Base-by-base conservation (phyloP, 2,329 filamentous ascomycete species). In the Macrophomina tecta region DNA sequence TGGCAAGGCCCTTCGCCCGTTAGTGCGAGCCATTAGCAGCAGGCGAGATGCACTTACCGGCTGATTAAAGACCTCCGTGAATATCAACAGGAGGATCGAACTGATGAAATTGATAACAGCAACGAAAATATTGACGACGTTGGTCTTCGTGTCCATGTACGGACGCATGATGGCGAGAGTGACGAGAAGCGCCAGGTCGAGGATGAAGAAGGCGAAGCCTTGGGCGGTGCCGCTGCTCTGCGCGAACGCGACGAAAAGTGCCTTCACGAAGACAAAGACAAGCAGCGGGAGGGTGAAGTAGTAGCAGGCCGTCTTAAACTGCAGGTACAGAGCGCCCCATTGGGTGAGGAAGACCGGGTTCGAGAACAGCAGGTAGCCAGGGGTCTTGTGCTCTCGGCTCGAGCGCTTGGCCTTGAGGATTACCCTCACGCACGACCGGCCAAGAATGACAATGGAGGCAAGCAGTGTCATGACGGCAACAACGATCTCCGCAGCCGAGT, bases 91-190 rank as follows among this genome's bases (percentile, higher is more conserved):
- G 83, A 96, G 95, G 77, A 97, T 89, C 66, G 90, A 87, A 80
- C 95, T 97, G 74, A 97, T 78, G 79, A 97, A 96, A 84, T 97
- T 97, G 80, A 97, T 85, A 52, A 88, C 90, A 69, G 89, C 91
- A 73, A 97, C 97, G 69, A 93, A 87, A 74, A 97, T 97, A 82
- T 97, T 97, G 86, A 97, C 97, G 58, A 90, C 89, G 80, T 97
- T 97, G 69, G 93, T 97, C 82, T 93, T 94, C 87, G 97, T 97
- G 84, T 97, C 94, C 94, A 97, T 97, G 91, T 93, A 97, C 18
- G 94, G 94, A 68, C 92, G 90, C 71, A 97, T 82, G 63, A 97
- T 89, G 68, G 89, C 90, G 65, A 93, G 89, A 28, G 82, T 88
- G 72, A 97, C 90, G 66, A 98, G 84, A 72, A 91, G 90, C 61